Conservation (phyloP, 139 green algal genomes). For the Medakamo hakoo region DNA sequence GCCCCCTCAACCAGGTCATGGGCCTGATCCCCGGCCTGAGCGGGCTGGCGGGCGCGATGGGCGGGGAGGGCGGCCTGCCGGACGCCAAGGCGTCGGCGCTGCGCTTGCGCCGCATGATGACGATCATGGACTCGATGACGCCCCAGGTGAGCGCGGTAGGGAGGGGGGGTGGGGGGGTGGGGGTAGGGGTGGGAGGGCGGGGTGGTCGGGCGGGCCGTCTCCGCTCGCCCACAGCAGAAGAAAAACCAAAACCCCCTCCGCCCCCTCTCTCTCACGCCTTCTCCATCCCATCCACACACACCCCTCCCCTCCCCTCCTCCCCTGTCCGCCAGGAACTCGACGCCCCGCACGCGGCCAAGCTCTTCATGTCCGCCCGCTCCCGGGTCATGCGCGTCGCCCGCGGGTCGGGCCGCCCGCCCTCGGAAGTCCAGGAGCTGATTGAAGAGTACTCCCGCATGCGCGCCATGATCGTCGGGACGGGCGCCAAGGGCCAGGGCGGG, state of each 20-base stretch:
- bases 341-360: conserved; percentile 41
- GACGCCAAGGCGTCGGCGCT: background rate
- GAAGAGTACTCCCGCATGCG: conserved; percentile 83
- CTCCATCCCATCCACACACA: too few species aligned
- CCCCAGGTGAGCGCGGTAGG: conserved; percentile 25
- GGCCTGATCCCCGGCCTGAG: conserved; percentile 88
- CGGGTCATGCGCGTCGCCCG: conserved; percentile 35
- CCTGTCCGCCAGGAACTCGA: conserved; percentile 39
- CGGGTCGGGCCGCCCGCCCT: conserved; percentile 20
- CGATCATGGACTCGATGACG: conserved; percentile 97
- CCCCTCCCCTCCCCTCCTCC: too few species aligned
- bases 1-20: conserved; percentile 88
- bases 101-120: conserved; percentile 54
- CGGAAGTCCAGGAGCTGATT: conserved; percentile 54
- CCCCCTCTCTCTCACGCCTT: too few species aligned
- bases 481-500: background rate
- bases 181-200: background rate
- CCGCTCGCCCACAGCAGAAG: background rate
- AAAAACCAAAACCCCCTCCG: conserved; percentile 14
- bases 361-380: conserved; percentile 24
- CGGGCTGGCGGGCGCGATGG: conserved; percentile 50
- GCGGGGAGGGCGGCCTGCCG: too few species aligned
- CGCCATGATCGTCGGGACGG: background rate
- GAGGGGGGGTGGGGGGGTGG: conserved; percentile 3
- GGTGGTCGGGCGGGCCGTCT: background rate